Percentiles rank a stretch among this genome's conserved stretches.
These are phyloP conservation scores for Paulownia fortunei DNA, from an alignment of 257 asterid species.

Conservation along the genomic window DNA sequence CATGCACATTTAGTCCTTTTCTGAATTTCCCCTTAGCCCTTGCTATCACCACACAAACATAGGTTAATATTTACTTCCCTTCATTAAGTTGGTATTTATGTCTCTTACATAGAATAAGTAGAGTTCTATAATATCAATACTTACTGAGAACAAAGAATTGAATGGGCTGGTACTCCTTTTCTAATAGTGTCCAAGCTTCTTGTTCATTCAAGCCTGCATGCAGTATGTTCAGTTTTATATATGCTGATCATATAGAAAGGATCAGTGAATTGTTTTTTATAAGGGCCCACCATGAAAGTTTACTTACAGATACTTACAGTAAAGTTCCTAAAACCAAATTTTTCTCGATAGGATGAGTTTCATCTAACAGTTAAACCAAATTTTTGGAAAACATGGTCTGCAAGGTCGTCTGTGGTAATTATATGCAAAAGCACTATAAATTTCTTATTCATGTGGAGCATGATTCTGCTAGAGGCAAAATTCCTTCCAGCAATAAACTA, in stretches of 20 bases:
- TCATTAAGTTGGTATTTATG: neutral
- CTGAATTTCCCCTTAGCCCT: neutral
- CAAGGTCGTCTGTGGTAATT: neutral
- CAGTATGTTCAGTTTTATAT: constrained; percentile 6
- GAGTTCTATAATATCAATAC: neutral
- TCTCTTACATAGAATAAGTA: neutral
- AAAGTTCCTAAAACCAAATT: neutral
- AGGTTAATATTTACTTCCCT: neutral
- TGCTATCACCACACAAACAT: neutral
- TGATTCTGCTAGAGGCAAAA: neutral
- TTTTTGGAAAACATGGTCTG: neutral
- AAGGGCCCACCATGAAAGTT: neutral
- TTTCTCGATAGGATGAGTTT: constrained; percentile 10
- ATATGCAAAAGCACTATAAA: neutral
- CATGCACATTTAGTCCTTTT: neutral
- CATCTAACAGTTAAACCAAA: neutral
- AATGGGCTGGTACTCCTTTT: constrained; percentile 4
- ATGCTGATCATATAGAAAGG: neutral
- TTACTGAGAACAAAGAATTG: constrained; percentile 15
- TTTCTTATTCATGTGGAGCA: constrained; percentile 15
- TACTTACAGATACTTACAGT: neutral
- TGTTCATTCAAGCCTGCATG: constrained; percentile 10
- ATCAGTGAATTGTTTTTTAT: neutral
- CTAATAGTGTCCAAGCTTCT: neutral
- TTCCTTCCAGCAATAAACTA: neutral